Evolutionary conservation across 441 rosid genomes (phyloP), one percentile per base, ranked within the genome.

Genomic region (Pelargonium myrrhifolium): DNA sequence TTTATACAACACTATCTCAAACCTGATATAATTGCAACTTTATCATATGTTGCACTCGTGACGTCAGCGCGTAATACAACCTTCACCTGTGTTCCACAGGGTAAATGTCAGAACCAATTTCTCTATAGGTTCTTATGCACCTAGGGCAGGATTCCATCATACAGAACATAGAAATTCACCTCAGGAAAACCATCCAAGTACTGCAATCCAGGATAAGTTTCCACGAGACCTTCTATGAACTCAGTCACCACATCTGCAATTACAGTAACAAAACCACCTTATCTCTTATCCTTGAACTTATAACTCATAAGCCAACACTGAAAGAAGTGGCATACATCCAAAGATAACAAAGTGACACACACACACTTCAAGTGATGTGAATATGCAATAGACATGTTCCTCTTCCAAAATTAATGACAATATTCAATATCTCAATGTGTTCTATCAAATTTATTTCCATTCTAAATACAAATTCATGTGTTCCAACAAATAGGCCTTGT

Each of bases 11-110:
- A 76, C 28, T 28, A 58, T 14, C 66, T 70, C 78, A 26, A 71
- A 93, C 99, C 99, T 83, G 97, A 88, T 73, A 94, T 87, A 63
- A 94, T 81, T 0, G 99, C 96, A 65, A 94, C 99, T 78, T 87
- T 88, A 72, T 82, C 87, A 81, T 86, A 83, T 37, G 78, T 83
- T 55, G 74, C 79, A 76, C 85, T 77, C 10, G 89, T 77, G 77
- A 85, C 89, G 83, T 91, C 99, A 76, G 97, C 92, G 58, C 97
- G 89, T 64, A 94, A 67, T 2, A 94, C 99, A 69, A 94, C 99
- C 84, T 89, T 93, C 75, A 94, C 85, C 96, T 89, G 85, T 37
- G 66, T 59, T 45, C 42, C 43, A 63, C 67, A 55, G 9, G 9
- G 15, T 68, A 65, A 47, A 43, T 17, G 17, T 62, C 66, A 67